Percentiles rank a stretch among this genome's conserved stretches.
Evolutionary conservation across 768 basidiomycete genomes (phyloP).

Genomic region (Mycena kentingensis): DNA sequence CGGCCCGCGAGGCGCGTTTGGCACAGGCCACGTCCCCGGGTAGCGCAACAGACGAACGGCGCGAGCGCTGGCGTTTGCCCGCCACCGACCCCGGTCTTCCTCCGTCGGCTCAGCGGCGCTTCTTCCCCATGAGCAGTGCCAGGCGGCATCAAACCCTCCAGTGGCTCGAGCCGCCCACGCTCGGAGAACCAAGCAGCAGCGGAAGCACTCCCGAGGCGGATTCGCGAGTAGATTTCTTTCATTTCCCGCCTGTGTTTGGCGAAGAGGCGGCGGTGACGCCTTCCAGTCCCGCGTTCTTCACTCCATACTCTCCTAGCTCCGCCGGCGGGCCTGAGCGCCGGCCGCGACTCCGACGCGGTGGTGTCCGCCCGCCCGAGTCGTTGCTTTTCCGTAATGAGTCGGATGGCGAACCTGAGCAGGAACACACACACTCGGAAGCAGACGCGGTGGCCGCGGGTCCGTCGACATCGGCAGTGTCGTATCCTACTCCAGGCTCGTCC

Average conservation of each 20-base stretch:
- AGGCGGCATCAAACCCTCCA: slow-evolving; percentile 42
- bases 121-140: slow-evolving; percentile 54
- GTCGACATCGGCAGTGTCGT: slow-evolving; percentile 37
- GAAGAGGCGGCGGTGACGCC: no score
- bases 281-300: slow-evolving; percentile 31
- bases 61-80: slow-evolving; percentile 25
- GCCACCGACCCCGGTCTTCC: background rate
- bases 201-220: background rate
- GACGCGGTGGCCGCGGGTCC: background rate
- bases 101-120: slow-evolving; percentile 34
- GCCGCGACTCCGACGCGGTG: slow-evolving; percentile 68
- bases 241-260: no score
- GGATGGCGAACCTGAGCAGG: slow-evolving; percentile 25
- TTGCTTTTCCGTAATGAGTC: slow-evolving; percentile 52
- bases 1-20: slow-evolving; percentile 36
- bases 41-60: slow-evolving; percentile 29
- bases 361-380: slow-evolving; percentile 64
- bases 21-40: slow-evolving; percentile 31
- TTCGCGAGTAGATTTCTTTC: slow-evolving; percentile 22
- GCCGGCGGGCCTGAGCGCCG: slow-evolving; percentile 10
- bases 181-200: slow-evolving; percentile 15
- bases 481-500: slow-evolving; percentile 52
- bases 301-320: slow-evolving; percentile 29
- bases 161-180: slow-evolving; percentile 29
- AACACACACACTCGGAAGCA: slow-evolving; percentile 3